phyloP scores from a whole-genome alignment of 2,329 filamentous ascomycete genomes.

The Venturia nashicola region DNA sequence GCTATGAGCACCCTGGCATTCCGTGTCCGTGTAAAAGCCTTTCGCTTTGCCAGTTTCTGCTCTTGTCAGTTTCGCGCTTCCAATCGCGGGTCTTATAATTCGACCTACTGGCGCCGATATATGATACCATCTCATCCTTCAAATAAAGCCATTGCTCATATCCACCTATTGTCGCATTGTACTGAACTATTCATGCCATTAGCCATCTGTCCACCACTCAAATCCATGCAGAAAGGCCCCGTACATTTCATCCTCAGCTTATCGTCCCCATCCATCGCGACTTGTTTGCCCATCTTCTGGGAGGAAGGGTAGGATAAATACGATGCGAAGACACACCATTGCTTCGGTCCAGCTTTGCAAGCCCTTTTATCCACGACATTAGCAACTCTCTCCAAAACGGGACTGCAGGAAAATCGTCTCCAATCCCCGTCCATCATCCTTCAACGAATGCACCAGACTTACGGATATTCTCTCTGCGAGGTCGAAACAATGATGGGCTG shows the following conservation, averaged over 20 bases:
- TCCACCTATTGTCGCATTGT: conserved; percentile 3
- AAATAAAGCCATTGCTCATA: conserved; percentile 7
- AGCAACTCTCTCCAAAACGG: not conserved
- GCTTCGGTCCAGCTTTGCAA: not conserved
- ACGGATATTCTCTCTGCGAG: not conserved
- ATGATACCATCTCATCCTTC: conserved; percentile 2
- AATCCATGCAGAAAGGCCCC: not conserved
- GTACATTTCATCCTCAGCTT: conserved; percentile 5
- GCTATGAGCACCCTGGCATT: conserved; percentile 4
- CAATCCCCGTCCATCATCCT: not conserved
- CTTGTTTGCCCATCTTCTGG: conserved; percentile 5
- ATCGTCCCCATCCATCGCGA: conserved; percentile 4
- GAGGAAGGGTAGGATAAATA: not conserved
- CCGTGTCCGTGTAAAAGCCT: conserved; percentile 5
- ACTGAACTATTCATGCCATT: not conserved
- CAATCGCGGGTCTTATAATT: no score
- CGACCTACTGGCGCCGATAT: not conserved
- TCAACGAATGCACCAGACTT: not conserved
- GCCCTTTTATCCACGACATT: not conserved
- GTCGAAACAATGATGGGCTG: conserved; percentile 8
- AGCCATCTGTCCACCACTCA: not conserved
- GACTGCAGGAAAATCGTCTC: not conserved
- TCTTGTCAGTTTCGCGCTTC: not conserved
- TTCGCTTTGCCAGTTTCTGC: conserved; percentile 4
- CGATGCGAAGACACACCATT: conserved; percentile 8